phyloP scores from a whole-genome alignment of 163 green algal genomes.

The Scenedesmus sp. region DNA sequence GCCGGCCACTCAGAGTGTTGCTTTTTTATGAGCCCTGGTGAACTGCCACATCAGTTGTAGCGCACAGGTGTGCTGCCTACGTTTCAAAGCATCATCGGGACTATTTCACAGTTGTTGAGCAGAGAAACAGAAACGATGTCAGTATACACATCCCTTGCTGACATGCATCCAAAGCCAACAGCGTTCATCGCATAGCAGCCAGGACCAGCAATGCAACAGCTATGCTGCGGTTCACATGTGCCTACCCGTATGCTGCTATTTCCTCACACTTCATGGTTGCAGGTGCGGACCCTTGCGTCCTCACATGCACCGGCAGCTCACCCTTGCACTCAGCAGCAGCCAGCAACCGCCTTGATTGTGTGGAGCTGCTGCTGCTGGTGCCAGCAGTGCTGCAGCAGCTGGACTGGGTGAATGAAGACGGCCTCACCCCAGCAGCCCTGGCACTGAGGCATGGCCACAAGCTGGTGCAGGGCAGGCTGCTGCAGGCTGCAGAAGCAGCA shows the following conservation, averaged over 20 bases:
- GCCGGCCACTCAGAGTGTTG: too few species aligned
- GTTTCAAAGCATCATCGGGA: too few species aligned
- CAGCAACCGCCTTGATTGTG: constrained; percentile 58
- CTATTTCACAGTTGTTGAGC: too few species aligned
- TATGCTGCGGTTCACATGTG: background rate
- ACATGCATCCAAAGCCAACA: too few species aligned
- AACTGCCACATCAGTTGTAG: too few species aligned
- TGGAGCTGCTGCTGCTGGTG: constrained; percentile 42
- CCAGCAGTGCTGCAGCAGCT: background rate
- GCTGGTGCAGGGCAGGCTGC: constrained; percentile 29
- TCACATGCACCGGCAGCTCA: constrained; percentile 55
- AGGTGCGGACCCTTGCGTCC: constrained; percentile 22
- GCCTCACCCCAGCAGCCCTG: constrained; percentile 45
- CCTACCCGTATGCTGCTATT: background rate
- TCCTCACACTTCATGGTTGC: background rate
- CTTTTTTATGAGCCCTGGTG: too few species aligned
- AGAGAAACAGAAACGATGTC: too few species aligned
- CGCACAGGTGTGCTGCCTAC: too few species aligned
- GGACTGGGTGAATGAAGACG: constrained; percentile 20
- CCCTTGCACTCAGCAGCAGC: constrained; percentile 65
- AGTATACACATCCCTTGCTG: too few species aligned
- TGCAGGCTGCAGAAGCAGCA: constrained; percentile 30
- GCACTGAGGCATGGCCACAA: constrained; percentile 44
- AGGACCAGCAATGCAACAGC: too few species aligned
- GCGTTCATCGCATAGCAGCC: too few species aligned